Conservation (phyloP, 192 early-diverging fungal genomes). For the Coemansia sp. region DNA sequence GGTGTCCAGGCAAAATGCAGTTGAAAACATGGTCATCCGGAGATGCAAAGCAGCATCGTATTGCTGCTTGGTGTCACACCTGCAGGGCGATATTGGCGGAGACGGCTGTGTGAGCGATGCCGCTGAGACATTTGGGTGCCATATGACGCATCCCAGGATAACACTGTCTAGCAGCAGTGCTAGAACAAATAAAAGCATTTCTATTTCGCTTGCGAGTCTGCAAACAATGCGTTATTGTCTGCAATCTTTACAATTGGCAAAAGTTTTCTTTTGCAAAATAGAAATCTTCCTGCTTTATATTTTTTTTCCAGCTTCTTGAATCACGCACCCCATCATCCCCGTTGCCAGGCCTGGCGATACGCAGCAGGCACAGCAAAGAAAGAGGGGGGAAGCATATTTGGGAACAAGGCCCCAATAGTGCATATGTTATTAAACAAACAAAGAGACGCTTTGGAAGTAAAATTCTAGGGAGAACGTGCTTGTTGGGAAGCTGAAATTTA, state of each 20-base stretch:
- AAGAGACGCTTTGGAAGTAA: slow-evolving; percentile 5
- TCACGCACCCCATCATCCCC: neutral
- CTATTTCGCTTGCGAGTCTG: neutral
- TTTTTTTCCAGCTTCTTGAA: neutral
- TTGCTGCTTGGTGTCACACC: neutral
- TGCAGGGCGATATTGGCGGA: neutral
- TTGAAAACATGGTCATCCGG: neutral
- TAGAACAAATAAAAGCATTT: neutral
- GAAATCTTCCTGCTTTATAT: neutral
- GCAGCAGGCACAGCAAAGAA: neutral
- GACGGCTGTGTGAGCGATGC: neutral
- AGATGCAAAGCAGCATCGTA: neutral
- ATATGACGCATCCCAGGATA: neutral
- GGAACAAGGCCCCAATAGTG: slow-evolving; percentile 8
- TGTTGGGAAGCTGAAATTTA: slow-evolving; percentile 4
- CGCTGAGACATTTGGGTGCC: neutral
- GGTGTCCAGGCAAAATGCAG: neutral
- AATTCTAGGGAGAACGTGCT: slow-evolving; percentile 9
- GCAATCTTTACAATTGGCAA: neutral
- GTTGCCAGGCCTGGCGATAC: neutral
- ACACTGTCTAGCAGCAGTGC: neutral
- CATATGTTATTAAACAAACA: slow-evolving; percentile 5
- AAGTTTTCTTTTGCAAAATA: neutral
- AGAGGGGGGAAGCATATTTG: neutral
- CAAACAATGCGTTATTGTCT: neutral